phyloP scores from a whole-genome alignment of 2,329 filamentous ascomycete species.

The Botrytis pseudocinerea region DNA sequence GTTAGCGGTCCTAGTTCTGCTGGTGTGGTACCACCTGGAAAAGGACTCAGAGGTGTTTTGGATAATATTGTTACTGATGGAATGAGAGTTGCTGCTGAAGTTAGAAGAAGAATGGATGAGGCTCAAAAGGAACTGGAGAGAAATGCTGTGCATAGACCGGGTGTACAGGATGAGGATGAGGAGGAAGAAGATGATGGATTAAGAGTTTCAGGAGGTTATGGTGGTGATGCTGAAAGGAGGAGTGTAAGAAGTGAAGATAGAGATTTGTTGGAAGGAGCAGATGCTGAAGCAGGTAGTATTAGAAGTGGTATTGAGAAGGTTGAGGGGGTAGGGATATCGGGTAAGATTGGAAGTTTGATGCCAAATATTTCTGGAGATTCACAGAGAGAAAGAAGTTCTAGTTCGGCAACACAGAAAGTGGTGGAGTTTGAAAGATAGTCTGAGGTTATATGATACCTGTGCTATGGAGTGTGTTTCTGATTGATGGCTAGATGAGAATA shows the following conservation, averaged over 20 bases:
- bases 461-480: background rate
- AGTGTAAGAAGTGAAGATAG: conserved; percentile 67
- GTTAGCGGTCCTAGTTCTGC: conserved; percentile 36
- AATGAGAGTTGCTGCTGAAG: conserved; percentile 92
- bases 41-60: conserved; percentile 85
- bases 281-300: conserved; percentile 61
- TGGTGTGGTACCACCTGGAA: conserved; percentile 49
- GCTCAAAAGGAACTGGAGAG: conserved; percentile 89
- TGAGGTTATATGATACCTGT: background rate
- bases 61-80: conserved; percentile 98
- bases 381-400: conserved; percentile 35
- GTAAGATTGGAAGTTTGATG: conserved; percentile 15
- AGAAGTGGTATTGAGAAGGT: conserved; percentile 37
- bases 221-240: conserved; percentile 59
- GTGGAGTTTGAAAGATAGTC: conserved; percentile 49
- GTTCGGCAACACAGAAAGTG: conserved; percentile 44
- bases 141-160: conserved; percentile 67
- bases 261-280: conserved; percentile 72
- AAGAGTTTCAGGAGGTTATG: conserved; percentile 51
- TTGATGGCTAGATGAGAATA: background rate
- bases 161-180: conserved; percentile 69
- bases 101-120: conserved; percentile 90
- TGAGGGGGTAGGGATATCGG: conserved; percentile 28
- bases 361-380: conserved; percentile 27
- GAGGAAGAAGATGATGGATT: conserved; percentile 60